Conservation (phyloP, 1,284 basidiomycete genomes). For the Wallemia hederae region DNA sequence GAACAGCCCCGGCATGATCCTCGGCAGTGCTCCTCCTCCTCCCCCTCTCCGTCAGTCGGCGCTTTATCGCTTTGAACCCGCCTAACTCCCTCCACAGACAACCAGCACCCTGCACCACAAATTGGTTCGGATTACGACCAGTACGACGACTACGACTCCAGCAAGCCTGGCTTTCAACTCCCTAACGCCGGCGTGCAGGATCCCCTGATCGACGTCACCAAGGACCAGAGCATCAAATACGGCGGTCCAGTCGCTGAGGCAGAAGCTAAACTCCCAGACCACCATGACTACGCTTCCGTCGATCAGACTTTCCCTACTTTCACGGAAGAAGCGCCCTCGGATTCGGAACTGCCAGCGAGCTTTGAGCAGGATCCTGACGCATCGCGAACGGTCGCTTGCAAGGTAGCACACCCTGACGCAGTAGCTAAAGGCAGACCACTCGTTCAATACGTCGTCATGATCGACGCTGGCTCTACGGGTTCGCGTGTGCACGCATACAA, state of each 20-base stretch:
- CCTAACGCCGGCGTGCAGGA: neutral
- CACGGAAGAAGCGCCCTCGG: neutral
- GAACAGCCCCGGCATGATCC: neutral
- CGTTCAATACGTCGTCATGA: conserved; percentile 84
- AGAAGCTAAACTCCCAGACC: neutral
- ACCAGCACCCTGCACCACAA: too few species aligned
- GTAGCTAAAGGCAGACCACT: conserved; percentile 18
- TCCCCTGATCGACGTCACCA: neutral
- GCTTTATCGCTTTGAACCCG: neutral
- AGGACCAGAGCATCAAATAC: neutral
- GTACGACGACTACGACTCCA: too few species aligned
- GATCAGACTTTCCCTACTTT: neutral
- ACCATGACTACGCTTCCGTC: neutral
- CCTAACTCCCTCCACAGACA: neutral
- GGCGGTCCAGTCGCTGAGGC: neutral
- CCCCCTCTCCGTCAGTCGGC: neutral
- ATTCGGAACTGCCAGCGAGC: neutral
- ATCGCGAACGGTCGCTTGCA: neutral
- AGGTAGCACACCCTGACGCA: neutral
- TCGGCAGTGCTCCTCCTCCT: neutral
- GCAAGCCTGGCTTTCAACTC: neutral
- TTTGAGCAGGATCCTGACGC: neutral
- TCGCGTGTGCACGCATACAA: conserved; percentile 96
- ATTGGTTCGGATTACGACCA: too few species aligned
- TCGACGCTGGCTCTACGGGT: conserved; percentile 91